Evolutionary conservation across 2,329 filamentous ascomycete genomes (phyloP).

Genomic region (Pseudogymnoascus sp.): DNA sequence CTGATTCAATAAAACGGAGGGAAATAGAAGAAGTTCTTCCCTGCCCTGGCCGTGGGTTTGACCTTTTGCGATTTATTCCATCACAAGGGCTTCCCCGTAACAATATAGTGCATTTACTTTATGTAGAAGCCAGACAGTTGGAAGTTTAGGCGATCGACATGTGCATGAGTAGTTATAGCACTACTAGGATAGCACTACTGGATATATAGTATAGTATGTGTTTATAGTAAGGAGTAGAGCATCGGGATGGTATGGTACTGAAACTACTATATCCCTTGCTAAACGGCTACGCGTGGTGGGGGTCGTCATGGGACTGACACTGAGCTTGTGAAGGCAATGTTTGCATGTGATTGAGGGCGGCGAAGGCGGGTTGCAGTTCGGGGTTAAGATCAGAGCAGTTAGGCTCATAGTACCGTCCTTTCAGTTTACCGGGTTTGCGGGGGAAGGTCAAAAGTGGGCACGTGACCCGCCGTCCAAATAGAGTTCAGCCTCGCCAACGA

Average conservation of each 20-base stretch:
- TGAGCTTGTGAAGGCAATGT: not conserved
- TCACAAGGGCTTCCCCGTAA: not conserved
- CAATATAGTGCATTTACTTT: not conserved
- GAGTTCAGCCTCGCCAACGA: conserved; percentile 4
- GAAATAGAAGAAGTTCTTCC: not conserved
- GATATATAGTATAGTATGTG: not conserved
- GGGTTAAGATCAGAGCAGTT: not conserved
- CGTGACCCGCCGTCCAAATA: not conserved
- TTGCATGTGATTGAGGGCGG: not conserved
- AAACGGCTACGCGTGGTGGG: not conserved
- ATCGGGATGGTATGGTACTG: not conserved
- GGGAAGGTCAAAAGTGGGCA: not conserved
- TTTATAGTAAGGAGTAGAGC: not conserved
- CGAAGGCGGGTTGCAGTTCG: not conserved
- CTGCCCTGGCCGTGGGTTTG: conserved; percentile 1
- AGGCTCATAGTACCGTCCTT: not conserved
- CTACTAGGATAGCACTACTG: not conserved
- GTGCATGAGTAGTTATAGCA: not conserved
- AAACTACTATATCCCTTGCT: not conserved
- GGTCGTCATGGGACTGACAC: not conserved
- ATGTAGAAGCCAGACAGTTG: not conserved
- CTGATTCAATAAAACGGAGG: not conserved
- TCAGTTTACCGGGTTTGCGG: not conserved
- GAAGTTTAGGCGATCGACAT: not conserved
- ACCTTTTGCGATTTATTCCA: not conserved